Evolutionary conservation across 139 green algal genomes (phyloP).

Genomic region (Diplosphaera chodatii): DNA sequence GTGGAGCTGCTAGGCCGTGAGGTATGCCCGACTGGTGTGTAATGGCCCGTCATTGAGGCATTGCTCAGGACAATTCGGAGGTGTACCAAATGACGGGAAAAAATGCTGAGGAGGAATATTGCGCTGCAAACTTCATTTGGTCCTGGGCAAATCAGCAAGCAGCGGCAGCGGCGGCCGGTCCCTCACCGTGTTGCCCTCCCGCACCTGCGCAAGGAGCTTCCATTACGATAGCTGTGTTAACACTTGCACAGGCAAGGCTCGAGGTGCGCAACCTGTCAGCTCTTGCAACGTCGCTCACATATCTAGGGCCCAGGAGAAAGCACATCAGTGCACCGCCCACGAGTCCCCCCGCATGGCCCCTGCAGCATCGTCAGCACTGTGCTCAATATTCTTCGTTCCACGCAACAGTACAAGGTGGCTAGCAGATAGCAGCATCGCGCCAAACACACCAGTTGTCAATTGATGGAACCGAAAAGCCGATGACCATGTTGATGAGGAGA

Average conservation of each 20-base stretch:
- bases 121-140: not conserved
- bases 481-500: conserved; percentile 33
- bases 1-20: too few relatives aligned
- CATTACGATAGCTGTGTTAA: too few relatives aligned
- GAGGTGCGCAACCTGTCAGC: too few relatives aligned
- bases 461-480: conserved; percentile 20
- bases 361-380: too few relatives aligned
- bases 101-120: not conserved
- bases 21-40: too few relatives aligned
- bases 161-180: not conserved
- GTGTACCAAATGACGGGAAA: too few relatives aligned
- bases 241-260: not conserved
- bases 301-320: conserved; percentile 34
- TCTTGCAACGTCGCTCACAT: not conserved
- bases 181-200: not conserved
- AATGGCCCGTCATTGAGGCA: too few relatives aligned
- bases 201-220: not conserved
- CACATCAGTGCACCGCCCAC: conserved; percentile 31
- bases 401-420: too few relatives aligned
- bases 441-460: conserved; percentile 41
- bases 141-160: not conserved
- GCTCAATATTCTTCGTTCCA: too few relatives aligned
- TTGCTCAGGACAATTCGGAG: too few relatives aligned
- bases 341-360: conserved; percentile 44
- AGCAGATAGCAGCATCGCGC: too few relatives aligned